Conservation (phyloP, 768 basidiomycete genomes). For the Suillus variegatus region DNA sequence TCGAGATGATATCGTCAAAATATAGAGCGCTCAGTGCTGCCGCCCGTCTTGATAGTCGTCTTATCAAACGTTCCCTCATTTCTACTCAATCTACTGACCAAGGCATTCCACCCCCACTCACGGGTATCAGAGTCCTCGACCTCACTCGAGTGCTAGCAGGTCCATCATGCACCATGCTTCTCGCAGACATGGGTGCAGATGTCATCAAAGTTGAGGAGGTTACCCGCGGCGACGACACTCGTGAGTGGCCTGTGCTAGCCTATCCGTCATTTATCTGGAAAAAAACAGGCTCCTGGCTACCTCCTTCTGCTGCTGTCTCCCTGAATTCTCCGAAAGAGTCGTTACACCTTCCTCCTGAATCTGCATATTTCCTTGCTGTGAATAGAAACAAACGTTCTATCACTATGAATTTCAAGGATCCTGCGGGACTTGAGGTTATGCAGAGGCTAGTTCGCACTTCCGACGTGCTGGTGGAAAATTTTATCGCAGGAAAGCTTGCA, state of each 20-base stretch:
- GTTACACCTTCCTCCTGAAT: conserved; percentile 79
- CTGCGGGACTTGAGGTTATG: conserved; percentile 76
- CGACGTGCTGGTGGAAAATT: conserved; percentile 92
- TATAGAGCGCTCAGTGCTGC: background rate
- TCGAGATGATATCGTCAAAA: background rate
- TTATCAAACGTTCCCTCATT: background rate
- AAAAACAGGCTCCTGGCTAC: conserved; percentile 60
- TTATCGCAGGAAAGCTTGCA: conserved; percentile 80
- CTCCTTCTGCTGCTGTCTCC: conserved; percentile 56
- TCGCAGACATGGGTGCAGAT: conserved; percentile 92
- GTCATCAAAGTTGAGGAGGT: conserved; percentile 91
- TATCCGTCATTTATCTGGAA: conserved; percentile 13
- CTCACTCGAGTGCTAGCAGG: conserved; percentile 91
- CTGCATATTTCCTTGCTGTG: conserved; percentile 87
- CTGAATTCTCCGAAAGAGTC: conserved; percentile 52
- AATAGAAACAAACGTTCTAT: conserved; percentile 91
- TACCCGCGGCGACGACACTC: conserved; percentile 85
- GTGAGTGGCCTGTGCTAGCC: conserved; percentile 40
- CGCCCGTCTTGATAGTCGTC: background rate
- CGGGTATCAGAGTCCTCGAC: conserved; percentile 83
- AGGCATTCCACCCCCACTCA: conserved; percentile 77
- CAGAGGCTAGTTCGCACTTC: conserved; percentile 68
- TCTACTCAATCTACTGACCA: background rate
- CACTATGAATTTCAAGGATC: conserved; percentile 84
- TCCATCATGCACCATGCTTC: conserved; percentile 88